These are phyloP conservation scores for Rhizopus microsporus DNA, from an alignment of 371 early-diverging fungal species.

Conservation along the genomic window DNA sequence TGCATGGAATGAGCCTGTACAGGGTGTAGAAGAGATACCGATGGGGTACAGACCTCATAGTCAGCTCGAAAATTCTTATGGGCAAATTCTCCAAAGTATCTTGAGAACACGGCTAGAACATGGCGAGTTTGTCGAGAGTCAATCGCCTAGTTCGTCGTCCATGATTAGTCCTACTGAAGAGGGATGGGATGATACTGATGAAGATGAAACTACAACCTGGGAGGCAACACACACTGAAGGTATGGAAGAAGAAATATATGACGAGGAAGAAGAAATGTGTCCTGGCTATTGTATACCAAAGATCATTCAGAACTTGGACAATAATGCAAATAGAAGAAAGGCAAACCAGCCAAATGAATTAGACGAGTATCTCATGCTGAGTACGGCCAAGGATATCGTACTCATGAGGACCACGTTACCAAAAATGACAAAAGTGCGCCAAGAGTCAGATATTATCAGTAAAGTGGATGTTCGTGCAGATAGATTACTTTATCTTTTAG, in stretches of 20 bases:
- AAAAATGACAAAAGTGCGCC: conserved; percentile 26
- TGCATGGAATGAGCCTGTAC: conserved; percentile 1
- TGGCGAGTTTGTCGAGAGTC: too few species aligned
- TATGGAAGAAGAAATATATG: conserved; percentile 2
- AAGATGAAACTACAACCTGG: neutral
- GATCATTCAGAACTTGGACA: neutral
- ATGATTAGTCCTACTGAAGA: conserved; percentile 1
- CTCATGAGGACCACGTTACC: conserved; percentile 26
- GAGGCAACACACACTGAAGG: neutral
- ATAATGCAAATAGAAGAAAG: conserved; percentile 1
- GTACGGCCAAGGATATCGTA: conserved; percentile 36
- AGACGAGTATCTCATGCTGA: conserved; percentile 35
- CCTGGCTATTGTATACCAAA: conserved; percentile 10
- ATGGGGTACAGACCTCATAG: neutral
- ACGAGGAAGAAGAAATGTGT: conserved; percentile 1
- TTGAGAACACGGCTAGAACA: too few species aligned
- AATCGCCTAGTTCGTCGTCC: neutral
- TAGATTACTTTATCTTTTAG: conserved; percentile 26
- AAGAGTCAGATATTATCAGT: conserved; percentile 32
- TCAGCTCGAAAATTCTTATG: too few species aligned
- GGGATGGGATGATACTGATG: conserved; percentile 8
- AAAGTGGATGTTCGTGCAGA: conserved; percentile 45
- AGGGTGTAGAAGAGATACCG: neutral
- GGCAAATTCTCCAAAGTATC: too few species aligned
- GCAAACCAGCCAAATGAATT: conserved; percentile 4